Evolutionary conservation across 2,329 filamentous ascomycete genomes (phyloP).

Genomic region (Fusarium sp.): DNA sequence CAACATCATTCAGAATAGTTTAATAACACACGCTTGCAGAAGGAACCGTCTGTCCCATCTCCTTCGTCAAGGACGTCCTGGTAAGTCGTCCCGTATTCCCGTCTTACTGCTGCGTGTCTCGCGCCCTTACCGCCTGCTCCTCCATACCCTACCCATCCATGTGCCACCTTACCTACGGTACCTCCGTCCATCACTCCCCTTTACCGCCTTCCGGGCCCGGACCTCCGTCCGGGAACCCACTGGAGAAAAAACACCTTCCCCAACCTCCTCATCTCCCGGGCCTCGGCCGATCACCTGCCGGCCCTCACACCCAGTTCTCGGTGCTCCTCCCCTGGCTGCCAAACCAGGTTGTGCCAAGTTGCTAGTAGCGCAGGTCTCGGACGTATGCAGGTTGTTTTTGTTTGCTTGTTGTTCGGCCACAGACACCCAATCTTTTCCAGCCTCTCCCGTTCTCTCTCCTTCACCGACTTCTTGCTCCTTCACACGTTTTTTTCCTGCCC

Average conservation of each 20-base stretch:
- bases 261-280: conserved; percentile 36
- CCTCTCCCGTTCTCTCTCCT: conserved; percentile 23
- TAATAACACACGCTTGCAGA: conserved; percentile 61
- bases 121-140: conserved; percentile 23
- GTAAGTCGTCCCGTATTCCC: conserved; percentile 64
- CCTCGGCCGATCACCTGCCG: conserved; percentile 28
- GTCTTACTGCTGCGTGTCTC: conserved; percentile 26
- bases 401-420: conserved; percentile 9
- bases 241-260: conserved; percentile 10
- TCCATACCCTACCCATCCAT: not conserved
- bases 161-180: not conserved
- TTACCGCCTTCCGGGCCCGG: conserved; percentile 35
- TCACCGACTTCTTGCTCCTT: conserved; percentile 44
- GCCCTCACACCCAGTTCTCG: conserved; percentile 26
- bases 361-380: conserved; percentile 26
- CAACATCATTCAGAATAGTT: conserved; percentile 27
- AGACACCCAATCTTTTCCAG: conserved; percentile 20
- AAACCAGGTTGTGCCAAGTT: conserved; percentile 34
- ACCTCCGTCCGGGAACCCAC: conserved; percentile 36
- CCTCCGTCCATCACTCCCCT: conserved; percentile 24
- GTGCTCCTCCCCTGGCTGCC: conserved; percentile 19
- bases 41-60: conserved; percentile 85
- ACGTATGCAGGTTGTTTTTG: conserved; percentile 30
- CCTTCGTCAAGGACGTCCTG: conserved; percentile 85
- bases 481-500: conserved; percentile 9